Evolutionary conservation across 106 monocot genomes (phyloP), one percentile per base, ranked within the genome.

Genomic region (Dendrobium chrysotoxum): DNA sequence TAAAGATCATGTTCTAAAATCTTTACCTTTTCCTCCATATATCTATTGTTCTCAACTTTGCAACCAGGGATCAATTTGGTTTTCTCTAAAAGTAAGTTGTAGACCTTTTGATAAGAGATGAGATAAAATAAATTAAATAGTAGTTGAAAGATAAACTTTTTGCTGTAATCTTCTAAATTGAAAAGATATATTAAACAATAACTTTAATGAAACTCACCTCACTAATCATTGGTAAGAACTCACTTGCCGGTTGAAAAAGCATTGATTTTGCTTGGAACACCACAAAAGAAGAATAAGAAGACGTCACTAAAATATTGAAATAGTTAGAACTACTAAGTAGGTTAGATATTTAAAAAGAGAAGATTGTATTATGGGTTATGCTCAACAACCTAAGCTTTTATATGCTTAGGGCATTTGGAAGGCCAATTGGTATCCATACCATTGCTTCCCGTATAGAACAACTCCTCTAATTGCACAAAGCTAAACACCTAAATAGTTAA

Each of bases 401-500:
- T 0, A 40, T 73, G 39, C 13, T 73, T 73, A 38, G 83, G 57
- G 44, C 38, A 53, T 40, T 79, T 84, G 28, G 78, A 79, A 41
- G 93, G 93, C 6, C 87, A 91, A 88, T 86, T 82, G 72, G 91
- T 93, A 84, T 93, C 93, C 93, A 93, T 93, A 4, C 93, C 93
- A 80, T 93, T 91, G 84, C 93, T 93, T 7, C 93, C 91, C 1
- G 93, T 91, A 68, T 93, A 93, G 89, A 89, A 93, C 61, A 93
- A 72, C 86, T 93, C 93, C 25, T 65, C 78, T 20, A 93, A 66
- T 45, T 80, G n/a, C 21, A 93, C 93, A 68, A 93, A 93, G 75
- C 46, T 20, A 26, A 75, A 75, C 28, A 50, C 39, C 73, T 78
- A 9, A 17, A 21, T 31, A 57, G 4, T 18, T 21, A 58, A 58